Evolutionary conservation across 495 filamentous ascomycete genomes (phyloP).

Genomic region (Elaphomyces granulatus): DNA sequence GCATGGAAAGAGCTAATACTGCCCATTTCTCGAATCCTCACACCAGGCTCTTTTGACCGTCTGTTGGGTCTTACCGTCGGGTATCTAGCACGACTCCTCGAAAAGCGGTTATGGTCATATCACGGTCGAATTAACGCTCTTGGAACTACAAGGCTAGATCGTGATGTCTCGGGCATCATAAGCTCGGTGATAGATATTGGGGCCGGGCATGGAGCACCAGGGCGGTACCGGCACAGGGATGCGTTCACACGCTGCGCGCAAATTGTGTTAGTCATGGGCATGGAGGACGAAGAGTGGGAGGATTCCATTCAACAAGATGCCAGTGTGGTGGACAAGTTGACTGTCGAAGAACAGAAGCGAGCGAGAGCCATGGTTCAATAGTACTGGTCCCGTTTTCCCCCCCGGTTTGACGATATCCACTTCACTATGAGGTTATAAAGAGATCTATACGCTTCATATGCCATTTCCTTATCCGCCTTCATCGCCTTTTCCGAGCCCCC

Average conservation of each 20-base stretch:
- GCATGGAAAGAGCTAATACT: conserved; percentile 75
- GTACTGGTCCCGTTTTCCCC: too few relatives aligned
- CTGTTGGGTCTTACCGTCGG: conserved; percentile 57
- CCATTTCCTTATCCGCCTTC: too few relatives aligned
- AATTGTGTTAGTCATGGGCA: conserved; percentile 79
- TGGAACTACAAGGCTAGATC: conserved; percentile 75
- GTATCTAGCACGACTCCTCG: conserved; percentile 62
- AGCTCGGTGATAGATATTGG: conserved; percentile 58
- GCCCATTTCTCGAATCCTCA: conserved; percentile 76
- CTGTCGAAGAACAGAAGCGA: conserved; percentile 45
- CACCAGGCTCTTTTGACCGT: conserved; percentile 49
- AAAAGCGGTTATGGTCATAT: conserved; percentile 83
- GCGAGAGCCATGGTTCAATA: conserved; percentile 44
- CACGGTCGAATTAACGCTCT: conserved; percentile 66
- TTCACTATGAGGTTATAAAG: too few relatives aligned
- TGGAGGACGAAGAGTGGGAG: conserved; percentile 98
- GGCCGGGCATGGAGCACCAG: conserved; percentile 19
- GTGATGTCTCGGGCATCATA: conserved; percentile 72
- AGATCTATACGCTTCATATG: too few relatives aligned
- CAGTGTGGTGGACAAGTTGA: conserved; percentile 35
- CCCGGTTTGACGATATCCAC: too few relatives aligned
- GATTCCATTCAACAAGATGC: conserved; percentile 41
- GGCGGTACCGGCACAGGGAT: conserved; percentile 61
- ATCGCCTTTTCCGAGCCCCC: too few relatives aligned
- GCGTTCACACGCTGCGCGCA: conserved; percentile 66